Evolutionary conservation across 2,329 filamentous ascomycete species (phyloP).

Genomic region (Apiospora koreana): DNA sequence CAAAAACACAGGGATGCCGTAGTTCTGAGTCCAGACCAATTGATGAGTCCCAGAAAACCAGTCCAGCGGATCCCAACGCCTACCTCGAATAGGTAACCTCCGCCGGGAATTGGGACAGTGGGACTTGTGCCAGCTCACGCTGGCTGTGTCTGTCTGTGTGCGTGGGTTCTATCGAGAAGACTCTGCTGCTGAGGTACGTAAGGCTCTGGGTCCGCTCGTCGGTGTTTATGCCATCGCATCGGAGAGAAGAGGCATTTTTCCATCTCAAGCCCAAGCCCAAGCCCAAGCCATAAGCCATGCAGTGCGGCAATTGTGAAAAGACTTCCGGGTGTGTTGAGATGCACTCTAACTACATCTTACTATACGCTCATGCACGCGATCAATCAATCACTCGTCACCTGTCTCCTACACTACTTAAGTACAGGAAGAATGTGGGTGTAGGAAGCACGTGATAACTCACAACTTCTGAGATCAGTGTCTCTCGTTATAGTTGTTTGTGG

Average conservation of each 20-base stretch:
- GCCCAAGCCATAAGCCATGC: too few relatives aligned
- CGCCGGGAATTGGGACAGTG: neutral
- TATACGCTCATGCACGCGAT: neutral
- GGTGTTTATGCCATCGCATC: constrained; percentile 1
- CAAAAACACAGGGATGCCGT: neutral
- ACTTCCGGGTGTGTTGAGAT: neutral
- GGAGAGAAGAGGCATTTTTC: neutral
- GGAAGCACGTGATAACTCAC: neutral
- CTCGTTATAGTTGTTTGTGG: neutral
- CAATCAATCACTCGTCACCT: neutral
- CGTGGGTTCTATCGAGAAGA: constrained; percentile 1
- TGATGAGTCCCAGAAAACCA: neutral
- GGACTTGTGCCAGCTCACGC: neutral
- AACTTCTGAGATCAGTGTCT: neutral
- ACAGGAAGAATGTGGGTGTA: neutral
- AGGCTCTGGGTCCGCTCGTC: neutral
- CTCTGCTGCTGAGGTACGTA: neutral
- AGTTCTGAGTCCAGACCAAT: neutral
- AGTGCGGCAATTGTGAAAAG: neutral
- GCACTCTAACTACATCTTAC: neutral
- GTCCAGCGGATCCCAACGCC: neutral
- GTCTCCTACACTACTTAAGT: neutral
- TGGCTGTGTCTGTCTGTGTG: neutral
- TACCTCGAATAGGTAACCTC: neutral
- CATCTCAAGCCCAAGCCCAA: neutral